phyloP scores from a whole-genome alignment of 257 asterid genomes.

The Rubia yunnanensis region DNA sequence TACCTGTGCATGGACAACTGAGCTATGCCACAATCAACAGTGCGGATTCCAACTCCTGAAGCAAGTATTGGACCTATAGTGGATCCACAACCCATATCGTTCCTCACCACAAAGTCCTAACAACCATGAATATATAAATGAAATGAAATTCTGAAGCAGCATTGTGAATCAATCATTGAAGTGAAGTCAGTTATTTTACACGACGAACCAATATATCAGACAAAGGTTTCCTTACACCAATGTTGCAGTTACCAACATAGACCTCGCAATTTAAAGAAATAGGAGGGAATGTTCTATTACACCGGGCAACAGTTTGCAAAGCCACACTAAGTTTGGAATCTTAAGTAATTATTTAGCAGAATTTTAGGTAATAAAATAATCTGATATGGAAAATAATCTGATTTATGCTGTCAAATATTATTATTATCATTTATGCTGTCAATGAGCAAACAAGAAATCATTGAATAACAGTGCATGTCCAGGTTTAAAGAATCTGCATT shows the following conservation, averaged over 20 bases:
- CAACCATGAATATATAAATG: neutral
- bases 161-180: neutral
- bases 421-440: too few relatives aligned
- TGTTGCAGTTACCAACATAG: neutral
- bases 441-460: neutral
- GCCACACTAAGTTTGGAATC: neutral
- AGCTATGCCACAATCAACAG: conserved; percentile 98
- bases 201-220: neutral
- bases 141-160: neutral
- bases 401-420: neutral
- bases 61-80: conserved; percentile 98
- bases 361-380: neutral
- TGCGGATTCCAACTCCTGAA: conserved; percentile 93
- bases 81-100: conserved; percentile 99
- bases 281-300: neutral
- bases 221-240: neutral
- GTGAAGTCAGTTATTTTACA: neutral
- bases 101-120: conserved; percentile 90
- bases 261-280: neutral
- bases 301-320: neutral
- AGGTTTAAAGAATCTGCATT: neutral
- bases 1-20: conserved; percentile 99
- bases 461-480: neutral
- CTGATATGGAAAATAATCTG: neutral
- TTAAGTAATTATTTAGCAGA: neutral